Base-by-base conservation (phyloP, 192 early-diverging fungal genomes). In the Rhizophagus clarus region DNA sequence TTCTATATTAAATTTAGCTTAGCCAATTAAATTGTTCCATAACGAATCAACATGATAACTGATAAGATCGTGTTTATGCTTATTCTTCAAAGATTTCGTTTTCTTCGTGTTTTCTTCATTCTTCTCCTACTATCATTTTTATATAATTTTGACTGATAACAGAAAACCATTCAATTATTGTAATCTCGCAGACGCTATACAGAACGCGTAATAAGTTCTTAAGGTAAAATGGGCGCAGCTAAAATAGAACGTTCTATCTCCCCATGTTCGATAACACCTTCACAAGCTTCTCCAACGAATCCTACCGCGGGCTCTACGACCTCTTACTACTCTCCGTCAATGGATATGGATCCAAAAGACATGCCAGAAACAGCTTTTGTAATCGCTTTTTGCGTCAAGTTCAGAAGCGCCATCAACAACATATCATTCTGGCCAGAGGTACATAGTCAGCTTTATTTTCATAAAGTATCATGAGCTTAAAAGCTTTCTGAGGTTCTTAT, bases 341-440 rank as follows among this genome's bases (percentile, higher is more conserved):
- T 49, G 47, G 47, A 49, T 12, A 49, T 49, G 47, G 42, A 72
- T 28, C 70, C 70, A 47, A 72, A 72, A 26, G 40, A 72, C 20
- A 72, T 72, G 70, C 70, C 70, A 10, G 70, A 72, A 72, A 72
- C 70, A 5, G 70, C 70, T 47, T 72, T 72, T 72, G 42, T 72
- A 7, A 72, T 72, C n/a, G 37, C 42, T 4, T 72, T 72, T 72
- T 72, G 40, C 15, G 37, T 72, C 1, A 72, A 72, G 26, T 72
- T 47, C 20, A n/a, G n/a, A 10, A 42, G 45, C 1, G 70, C 70
- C 12, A n/a, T 72, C 12, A 28, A 72, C 22, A 28, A 72, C 20
- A 26, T 72, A 3, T 47, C n/a, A 47, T 72, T 72, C n/a, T 72
- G 70, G 70, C 70, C 70, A 47, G 70, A 72, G 42, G 70, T 72